A percentile compares a stretch with the other conserved stretches of the same genome.
phyloP scores from a whole-genome alignment of 208 protist genomes.

The Leishmania lainsoni region DNA sequence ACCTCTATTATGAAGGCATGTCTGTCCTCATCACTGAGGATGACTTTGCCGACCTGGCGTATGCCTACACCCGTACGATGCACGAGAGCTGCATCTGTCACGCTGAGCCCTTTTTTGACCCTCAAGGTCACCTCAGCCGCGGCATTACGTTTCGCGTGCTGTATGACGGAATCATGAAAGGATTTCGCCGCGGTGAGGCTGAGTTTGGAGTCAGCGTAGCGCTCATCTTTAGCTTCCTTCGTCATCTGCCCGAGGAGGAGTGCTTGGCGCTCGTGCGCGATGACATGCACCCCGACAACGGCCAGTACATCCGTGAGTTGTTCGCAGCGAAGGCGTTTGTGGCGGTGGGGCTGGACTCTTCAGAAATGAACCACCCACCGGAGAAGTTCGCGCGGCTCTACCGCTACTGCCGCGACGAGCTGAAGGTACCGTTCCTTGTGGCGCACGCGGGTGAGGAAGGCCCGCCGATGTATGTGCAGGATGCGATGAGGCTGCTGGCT shows the following conservation, averaged over 20 bases:
- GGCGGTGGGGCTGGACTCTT: constrained; percentile 52
- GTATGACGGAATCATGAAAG: constrained; percentile 46
- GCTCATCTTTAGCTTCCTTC: constrained; percentile 58
- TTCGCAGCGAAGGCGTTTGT: constrained; percentile 47
- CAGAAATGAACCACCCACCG: constrained; percentile 47
- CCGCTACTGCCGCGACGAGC: constrained; percentile 42
- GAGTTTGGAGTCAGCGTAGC: constrained; percentile 41
- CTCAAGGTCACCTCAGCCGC: constrained; percentile 48
- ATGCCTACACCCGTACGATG: constrained; percentile 46
- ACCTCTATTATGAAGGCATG: constrained; percentile 65
- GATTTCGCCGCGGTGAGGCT: constrained; percentile 32
- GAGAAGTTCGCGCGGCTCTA: constrained; percentile 59
- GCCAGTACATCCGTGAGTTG: constrained; percentile 42
- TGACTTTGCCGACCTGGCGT: constrained; percentile 57
- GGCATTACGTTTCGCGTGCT: constrained; percentile 44
- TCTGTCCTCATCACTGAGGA: constrained; percentile 46
- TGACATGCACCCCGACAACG: constrained; percentile 32
- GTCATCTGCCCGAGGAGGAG: constrained; percentile 49
- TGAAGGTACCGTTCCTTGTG: constrained; percentile 40
- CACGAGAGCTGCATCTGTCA: constrained; percentile 36
- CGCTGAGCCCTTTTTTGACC: constrained; percentile 64
- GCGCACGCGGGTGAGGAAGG: constrained; percentile 67
- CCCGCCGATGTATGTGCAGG: constrained; percentile 40
- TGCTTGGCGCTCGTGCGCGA: constrained; percentile 39
- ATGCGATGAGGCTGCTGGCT: constrained; percentile 31